Evolutionary conservation across 805 yeast genomes (phyloP), one percentile per base, ranked within the genome.

Genomic region (Blastobotrys robertii): DNA sequence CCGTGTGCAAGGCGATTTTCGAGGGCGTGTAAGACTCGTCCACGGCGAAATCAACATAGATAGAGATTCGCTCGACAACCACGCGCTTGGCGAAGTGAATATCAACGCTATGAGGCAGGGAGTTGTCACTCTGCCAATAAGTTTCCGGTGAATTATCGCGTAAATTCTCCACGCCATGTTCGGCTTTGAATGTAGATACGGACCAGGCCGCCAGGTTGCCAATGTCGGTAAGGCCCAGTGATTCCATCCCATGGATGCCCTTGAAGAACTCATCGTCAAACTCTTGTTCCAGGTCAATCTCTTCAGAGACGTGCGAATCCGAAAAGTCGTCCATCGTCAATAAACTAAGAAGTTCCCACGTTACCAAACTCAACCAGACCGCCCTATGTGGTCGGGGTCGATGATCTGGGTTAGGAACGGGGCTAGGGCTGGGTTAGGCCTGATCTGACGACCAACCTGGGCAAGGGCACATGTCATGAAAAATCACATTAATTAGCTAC

Each of bases 1-100:
- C 95, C 0, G 92, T 84, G 50, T 71, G 60, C 2, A 85, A 67
- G 8, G 67, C 62, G 29, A 87, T 70, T 48, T 70, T 71, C 8
- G 79, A 71, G 1, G 99, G 99, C 0, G 98, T 87, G 57, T 94
- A 92, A 14, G 95, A 83, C 59, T 92, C 97, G 60, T 92, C 98
- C 3, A 76, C 64, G 2, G 67, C 59, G 52, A 72, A 77, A 52
- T 88, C 84, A 14, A 83, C 73, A 61, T 77, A 92, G 4, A 92
- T 55, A 0, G 86, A 77, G 1, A 92, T 62, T 41, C 84, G 61
- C 40, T 79, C 76, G 2, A 92, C 63, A 14, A 77, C 68, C 3
- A 87, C 94, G 39, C 76, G 70, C 54, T 83, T 87, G 28, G 87
- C 70, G 60, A 92, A 92, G 54, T 78, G 87, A 1, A 86, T 73